These are phyloP conservation scores for Fusarium lyarnte DNA, from an alignment of 2,329 filamentous ascomycete genomes.

Conservation along the genomic window DNA sequence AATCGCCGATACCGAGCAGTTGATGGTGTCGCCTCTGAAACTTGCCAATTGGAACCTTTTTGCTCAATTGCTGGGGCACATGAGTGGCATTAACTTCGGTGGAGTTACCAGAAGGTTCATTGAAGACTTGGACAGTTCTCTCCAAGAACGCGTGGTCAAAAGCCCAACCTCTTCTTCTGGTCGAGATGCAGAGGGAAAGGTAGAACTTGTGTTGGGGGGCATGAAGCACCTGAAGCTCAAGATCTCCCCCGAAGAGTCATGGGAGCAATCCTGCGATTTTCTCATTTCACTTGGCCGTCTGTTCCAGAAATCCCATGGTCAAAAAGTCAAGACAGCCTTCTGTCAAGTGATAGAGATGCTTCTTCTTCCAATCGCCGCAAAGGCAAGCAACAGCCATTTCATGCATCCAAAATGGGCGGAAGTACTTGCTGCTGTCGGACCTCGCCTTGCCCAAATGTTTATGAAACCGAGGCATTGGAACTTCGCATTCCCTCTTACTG, in stretches of 20 bases:
- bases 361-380: conserved; percentile 85
- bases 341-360: conserved; percentile 91
- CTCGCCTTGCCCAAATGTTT: conserved; percentile 84
- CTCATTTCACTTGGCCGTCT: conserved; percentile 82
- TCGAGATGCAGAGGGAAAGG: conserved; percentile 79
- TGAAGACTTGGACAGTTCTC: conserved; percentile 78
- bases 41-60: conserved; percentile 97
- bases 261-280: conserved; percentile 90
- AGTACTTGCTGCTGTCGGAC: conserved; percentile 80
- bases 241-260: conserved; percentile 75
- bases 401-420: conserved; percentile 86
- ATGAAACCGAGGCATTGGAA: conserved; percentile 93
- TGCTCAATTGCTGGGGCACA: conserved; percentile 89
- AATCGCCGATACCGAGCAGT: conserved; percentile 83
- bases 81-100: conserved; percentile 92
- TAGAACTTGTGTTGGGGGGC: conserved; percentile 86
- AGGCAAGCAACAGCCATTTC: conserved; percentile 78
- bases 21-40: conserved; percentile 80
- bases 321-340: conserved; percentile 91
- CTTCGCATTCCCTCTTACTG: conserved; percentile 87
- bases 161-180: conserved; percentile 65
- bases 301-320: conserved; percentile 86
- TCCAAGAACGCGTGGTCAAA: conserved; percentile 79
- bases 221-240: conserved; percentile 90
- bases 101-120: conserved; percentile 86